Evolutionary conservation across 176 grass and related monocot genomes (phyloP), one percentile per base, ranked within the genome.

Genomic region (Aegilops umbellulata): DNA sequence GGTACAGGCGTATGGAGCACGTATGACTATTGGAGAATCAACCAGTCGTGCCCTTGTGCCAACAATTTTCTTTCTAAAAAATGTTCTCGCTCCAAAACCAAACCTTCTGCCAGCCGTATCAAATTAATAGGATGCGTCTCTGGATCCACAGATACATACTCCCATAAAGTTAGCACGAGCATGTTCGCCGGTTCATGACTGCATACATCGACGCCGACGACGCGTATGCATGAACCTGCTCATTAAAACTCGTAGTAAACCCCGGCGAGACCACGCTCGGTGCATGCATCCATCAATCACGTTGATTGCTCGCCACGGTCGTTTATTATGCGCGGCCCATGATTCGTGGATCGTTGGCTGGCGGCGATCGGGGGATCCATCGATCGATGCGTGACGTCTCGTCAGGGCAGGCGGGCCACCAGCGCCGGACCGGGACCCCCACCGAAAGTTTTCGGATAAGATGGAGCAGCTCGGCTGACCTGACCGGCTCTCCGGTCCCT

Each of bases 381-480:
- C 61, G 8, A 20, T 55, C 24, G 66, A 8, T 7, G 47, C 46
- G 46, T 76, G 69, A 74, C 69, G 77, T 80, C 14, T 39, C 8
- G 12, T 44, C 7, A 10, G 47, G 47, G 65, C 34, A 12, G 53
- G 65, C 47, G 47, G 74, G 84, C 25, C 76, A 44, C 39, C 39
- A 64, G 51, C 70, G 20, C 66, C 66, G 31, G 31, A 35, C 32
- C 65, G 29, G 8, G 32, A 17, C 26, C 36, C 35, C 29, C 71
- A 67, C 53, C 51, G 47, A 7, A 36, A 29, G 44, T 87, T 87
- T 87, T 24, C 67, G 89, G 89, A 87, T 90, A 90, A 87, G 89
- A 80, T 16, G 42, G 9, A 1, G 20, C 62, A 4, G 53, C 38
- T 24, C 23, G 19, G 58, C 29, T 51, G 63, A 23, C 31, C 81